Evolutionary conservation across 768 basidiomycete species (phyloP), one percentile per base, ranked within the genome.

Genomic region (Tricholoma sp.): DNA sequence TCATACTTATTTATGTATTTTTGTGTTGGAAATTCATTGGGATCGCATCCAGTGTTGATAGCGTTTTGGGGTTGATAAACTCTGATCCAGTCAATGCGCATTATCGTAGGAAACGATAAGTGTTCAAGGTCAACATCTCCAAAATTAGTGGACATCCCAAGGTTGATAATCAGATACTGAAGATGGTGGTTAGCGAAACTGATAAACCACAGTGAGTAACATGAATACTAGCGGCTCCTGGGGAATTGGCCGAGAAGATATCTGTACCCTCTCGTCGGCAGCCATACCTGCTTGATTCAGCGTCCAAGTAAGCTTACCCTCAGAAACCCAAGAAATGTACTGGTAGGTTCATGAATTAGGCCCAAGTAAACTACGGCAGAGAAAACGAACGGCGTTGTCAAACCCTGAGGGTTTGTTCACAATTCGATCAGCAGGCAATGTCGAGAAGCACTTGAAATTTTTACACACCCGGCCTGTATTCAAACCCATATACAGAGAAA

Each of bases 11-110:
- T 73, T 68, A 96, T 98, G 68, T 98, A 98, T 11, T 79, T 77
- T 50, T 79, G 71, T 0, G 96, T 98, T 1, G 96, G 94, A 68
- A 81, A 88, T 44, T 82, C 80, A 45, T 72, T 65, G 11, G 94
- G 94, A 66, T 90, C 86, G 66, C 94, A 98, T 13, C 94, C 94
- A 52, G 92, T 78, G 67, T 94, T 95, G 56, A 83, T 76, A 31
- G 78, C 66, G 59, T 82, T 69, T 64, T 79, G 74, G 2, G 83
- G 83, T 67, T 97, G 95, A 70, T 97, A 98, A 7, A 98, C 90
- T 20, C 95, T 83, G 54, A 98, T 83, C 74, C 88, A 97, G 67
- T 97, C 92, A 41, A 96, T 76, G 49, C 74, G 76, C 90, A 97
- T 86, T 2, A 65, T 74, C 4, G 85, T 70, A 7, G 94, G 93